phyloP scores from a whole-genome alignment of 1,284 basidiomycete species.

The Leccinum fuscescens region DNA sequence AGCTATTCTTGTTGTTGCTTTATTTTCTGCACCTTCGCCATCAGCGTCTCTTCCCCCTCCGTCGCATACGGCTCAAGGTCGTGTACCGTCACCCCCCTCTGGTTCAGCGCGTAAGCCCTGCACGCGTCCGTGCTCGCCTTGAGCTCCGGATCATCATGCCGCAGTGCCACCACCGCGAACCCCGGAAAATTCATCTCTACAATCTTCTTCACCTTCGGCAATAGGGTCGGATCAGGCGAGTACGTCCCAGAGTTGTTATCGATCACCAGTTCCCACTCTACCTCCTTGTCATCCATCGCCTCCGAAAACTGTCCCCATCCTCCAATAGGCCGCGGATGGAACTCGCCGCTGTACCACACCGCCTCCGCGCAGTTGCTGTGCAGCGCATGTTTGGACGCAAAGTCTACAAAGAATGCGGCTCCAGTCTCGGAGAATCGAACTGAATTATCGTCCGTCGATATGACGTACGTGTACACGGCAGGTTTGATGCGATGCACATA shows the following conservation, averaged over 20 bases:
- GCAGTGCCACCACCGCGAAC: constrained; percentile 54
- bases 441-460: constrained; percentile 65
- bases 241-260: constrained; percentile 80
- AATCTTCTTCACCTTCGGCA: constrained; percentile 54
- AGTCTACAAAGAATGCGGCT: constrained; percentile 77
- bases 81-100: constrained; percentile 52
- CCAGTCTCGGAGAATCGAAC: constrained; percentile 78
- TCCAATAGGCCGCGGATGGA: constrained; percentile 68
- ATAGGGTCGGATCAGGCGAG: constrained; percentile 56
- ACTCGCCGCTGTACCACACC: constrained; percentile 74
- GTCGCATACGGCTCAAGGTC: constrained; percentile 61
- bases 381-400: constrained; percentile 70
- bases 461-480: constrained; percentile 76
- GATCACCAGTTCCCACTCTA: constrained; percentile 71
- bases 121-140: constrained; percentile 61
- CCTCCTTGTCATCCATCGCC: constrained; percentile 47
- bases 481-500: constrained; percentile 64
- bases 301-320: constrained; percentile 68
- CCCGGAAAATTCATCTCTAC: constrained; percentile 71
- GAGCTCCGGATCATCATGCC: constrained; percentile 58
- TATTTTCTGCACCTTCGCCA: constrained; percentile 24
- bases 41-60: constrained; percentile 53
- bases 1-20: not conserved
- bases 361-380: constrained; percentile 52
- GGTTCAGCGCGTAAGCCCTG: constrained; percentile 56